Conservation (phyloP, 768 basidiomycete genomes). For the Rhizopogon roseolus region DNA sequence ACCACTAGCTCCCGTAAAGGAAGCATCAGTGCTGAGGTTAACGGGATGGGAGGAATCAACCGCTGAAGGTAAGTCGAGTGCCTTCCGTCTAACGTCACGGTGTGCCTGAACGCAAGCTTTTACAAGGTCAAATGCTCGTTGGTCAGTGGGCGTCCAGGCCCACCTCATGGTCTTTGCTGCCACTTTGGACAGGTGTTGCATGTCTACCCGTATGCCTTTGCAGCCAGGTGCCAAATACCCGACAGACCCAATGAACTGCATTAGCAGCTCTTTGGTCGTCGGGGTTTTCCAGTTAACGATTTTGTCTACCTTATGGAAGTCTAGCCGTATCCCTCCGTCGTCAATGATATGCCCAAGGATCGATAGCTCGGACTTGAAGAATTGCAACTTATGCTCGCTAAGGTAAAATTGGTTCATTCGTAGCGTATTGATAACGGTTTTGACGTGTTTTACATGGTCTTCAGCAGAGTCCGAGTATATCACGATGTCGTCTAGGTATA, state of each 20-base stretch:
- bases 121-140: slow-evolving; percentile 27
- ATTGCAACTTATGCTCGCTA: slow-evolving; percentile 30
- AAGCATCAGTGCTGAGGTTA: slow-evolving; percentile 20
- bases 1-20: slow-evolving; percentile 13
- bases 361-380: slow-evolving; percentile 25
- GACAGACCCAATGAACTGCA: slow-evolving; percentile 27
- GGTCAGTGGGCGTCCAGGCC: slow-evolving; percentile 25
- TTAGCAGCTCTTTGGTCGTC: slow-evolving; percentile 26
- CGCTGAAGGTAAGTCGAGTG: slow-evolving; percentile 15
- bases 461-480: slow-evolving; percentile 27
- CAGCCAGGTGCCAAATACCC: slow-evolving; percentile 32
- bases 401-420: slow-evolving; percentile 32
- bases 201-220: slow-evolving; percentile 29
- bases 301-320: slow-evolving; percentile 37
- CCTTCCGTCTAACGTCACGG: slow-evolving; percentile 12
- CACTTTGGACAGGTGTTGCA: slow-evolving; percentile 26
- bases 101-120: slow-evolving; percentile 15
- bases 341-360: slow-evolving; percentile 33
- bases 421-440: slow-evolving; percentile 31
- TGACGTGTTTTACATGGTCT: slow-evolving; percentile 26
- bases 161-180: slow-evolving; percentile 11
- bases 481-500: slow-evolving; percentile 31
- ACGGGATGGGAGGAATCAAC: neutral
- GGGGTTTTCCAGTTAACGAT: slow-evolving; percentile 32
- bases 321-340: slow-evolving; percentile 34